Conservation (phyloP, 2,329 filamentous ascomycete species). For the Trichoderma endophyticum region DNA sequence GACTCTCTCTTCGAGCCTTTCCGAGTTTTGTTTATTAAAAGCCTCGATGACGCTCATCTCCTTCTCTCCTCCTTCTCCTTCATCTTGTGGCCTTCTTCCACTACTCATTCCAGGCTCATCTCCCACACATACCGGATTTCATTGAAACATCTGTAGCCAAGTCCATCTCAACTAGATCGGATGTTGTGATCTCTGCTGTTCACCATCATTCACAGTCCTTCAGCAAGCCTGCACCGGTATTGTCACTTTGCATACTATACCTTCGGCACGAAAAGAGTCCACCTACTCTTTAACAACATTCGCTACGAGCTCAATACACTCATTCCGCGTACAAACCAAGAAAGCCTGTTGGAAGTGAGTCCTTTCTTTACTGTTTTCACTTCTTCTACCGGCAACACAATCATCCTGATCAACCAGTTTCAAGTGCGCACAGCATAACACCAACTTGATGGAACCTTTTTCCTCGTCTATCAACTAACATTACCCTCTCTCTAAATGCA, state of each 20-base stretch:
- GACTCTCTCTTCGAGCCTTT: not conserved
- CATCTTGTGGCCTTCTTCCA: not conserved
- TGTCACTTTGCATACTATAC: not conserved
- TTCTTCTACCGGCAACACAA: not conserved
- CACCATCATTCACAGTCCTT: not conserved
- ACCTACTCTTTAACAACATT: not conserved
- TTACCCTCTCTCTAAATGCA: not conserved
- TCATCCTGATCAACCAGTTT: not conserved
- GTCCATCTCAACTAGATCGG: not conserved
- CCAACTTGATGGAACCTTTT: not conserved
- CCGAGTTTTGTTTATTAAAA: constrained; percentile 5
- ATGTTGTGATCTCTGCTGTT: not conserved
- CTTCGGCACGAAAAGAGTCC: not conserved
- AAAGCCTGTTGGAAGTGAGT: not conserved
- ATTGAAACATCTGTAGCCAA: not conserved
- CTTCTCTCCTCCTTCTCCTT: not conserved
- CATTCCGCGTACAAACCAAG: not conserved
- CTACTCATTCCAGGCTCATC: not conserved
- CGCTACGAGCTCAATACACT: not conserved
- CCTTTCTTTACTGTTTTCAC: not conserved
- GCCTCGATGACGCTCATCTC: not conserved
- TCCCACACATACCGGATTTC: not conserved
- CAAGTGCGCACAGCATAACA: not conserved
- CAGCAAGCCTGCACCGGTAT: not conserved
- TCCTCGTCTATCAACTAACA: not conserved